Evolutionary conservation across 139 green algal species (phyloP), one percentile per base, ranked within the genome.

Genomic region (Zygnema circumcarinatum): DNA sequence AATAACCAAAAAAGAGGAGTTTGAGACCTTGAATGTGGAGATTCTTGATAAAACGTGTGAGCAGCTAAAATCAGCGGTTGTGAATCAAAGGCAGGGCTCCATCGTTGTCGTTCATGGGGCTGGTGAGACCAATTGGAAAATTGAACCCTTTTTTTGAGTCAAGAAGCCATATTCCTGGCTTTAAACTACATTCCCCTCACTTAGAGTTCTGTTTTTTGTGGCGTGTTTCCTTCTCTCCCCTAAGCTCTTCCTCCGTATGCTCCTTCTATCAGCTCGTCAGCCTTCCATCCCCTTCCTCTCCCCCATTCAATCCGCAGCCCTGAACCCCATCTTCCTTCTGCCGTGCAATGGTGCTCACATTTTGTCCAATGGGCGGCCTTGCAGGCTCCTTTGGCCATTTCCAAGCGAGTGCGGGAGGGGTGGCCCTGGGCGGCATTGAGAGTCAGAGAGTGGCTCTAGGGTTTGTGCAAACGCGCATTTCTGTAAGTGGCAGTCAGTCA

Each of bases 341-440:
- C n/a, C n/a, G n/a, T n/a, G n/a, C n/a, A n/a, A n/a, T n/a, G n/a
- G n/a, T n/a, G n/a, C n/a, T n/a, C n/a, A n/a, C n/a, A n/a, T n/a
- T n/a, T n/a, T n/a, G n/a, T n/a, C 35, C 16, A 7, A 41, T 41
- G 3, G 69, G 35, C 16, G 11, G 35, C 7, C 16, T 78, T 78
- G 79, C 62, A 86, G 79, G 79, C 11, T 86, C 79, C 31, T 86
- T 86, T 7, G 79, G 79, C 31, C 79, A 86, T 38, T 86, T 86
- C 62, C 54, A 80, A 7, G 79, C 79, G 2, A 86, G 62, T 67
- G 2, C 36, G 7, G 78, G 2, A 36, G n/a, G 31, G 3, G 62
- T 86, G 2, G 38, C 62, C 2, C 78, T 38, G 3, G 79, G 79
- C 16, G 62, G 62, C 67, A 20, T 86, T 2, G 79, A 47, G 21